Evolutionary conservation across 257 asterid species (phyloP), one percentile per base, ranked within the genome.

Genomic region (Phtheirospermum japonicum): DNA sequence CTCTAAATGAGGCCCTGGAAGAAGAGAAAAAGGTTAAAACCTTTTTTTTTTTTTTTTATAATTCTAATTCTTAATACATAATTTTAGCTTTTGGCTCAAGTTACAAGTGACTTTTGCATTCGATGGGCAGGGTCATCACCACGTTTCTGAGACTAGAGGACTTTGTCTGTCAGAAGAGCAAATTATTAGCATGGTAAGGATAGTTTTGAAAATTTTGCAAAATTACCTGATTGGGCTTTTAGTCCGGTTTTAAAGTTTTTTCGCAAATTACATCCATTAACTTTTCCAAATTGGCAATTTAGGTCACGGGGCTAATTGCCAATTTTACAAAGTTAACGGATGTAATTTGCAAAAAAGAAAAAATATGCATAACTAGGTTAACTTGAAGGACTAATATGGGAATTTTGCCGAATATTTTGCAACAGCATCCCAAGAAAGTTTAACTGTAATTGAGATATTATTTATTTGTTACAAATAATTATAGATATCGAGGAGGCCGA

Each of bases 81-180:
- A 1, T 23, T 23, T 23, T 23, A 23, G 28, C 28, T 23, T 23
- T 23, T 23, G 28, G 28, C 2, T 3, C 1, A 23, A 23, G 28
- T 68, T 20, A 30, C 9, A 45, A 8, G 8, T 5, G 36, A n/a
- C 11, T 26, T 57, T n/a, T 61, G 50, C 31, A 12, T 68, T 59
- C 6, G 61, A 46, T 57, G 45, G 53, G 9, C 76, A 91, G 97
- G 99, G 96, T 14, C 90, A 89, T 78, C 97, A 87, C 72, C 95
- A 81, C 75, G 70, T 89, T 73, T 74, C 97, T 9, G 97, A 93
- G 84, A 93, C 99, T 11, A 70, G 99, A 71, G 99, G 99, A 20
- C 91, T 93, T 65, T 93, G 99, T 75, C 76, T 93, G 65, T 93
- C 97, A 0, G 99, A 93, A 80, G 99, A 89, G 64, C 96, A 89